phyloP scores from a whole-genome alignment of 2,329 filamentous ascomycete species.

The Pseudocercospora pini-densiflorae region DNA sequence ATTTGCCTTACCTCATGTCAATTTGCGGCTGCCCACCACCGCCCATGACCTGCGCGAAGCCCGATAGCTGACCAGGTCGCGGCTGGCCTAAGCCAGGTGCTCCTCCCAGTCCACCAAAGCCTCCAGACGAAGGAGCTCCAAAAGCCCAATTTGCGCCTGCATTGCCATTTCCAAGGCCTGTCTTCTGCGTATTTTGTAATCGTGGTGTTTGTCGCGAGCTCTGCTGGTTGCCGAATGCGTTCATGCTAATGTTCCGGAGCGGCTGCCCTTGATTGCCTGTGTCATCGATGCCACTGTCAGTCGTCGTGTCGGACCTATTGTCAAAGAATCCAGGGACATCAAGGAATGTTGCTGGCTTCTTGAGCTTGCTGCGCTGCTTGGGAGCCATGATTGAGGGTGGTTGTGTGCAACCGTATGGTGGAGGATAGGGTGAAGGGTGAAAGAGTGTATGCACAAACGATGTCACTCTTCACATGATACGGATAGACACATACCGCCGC shows the following conservation, averaged over 20 bases:
- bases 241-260: slow-evolving; percentile 58
- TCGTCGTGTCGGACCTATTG: neutral
- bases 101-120: slow-evolving; percentile 35
- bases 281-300: slow-evolving; percentile 27
- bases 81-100: slow-evolving; percentile 19
- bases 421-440: neutral
- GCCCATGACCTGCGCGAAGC: slow-evolving; percentile 43
- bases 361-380: neutral
- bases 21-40: slow-evolving; percentile 39
- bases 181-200: slow-evolving; percentile 40
- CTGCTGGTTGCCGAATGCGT: slow-evolving; percentile 51
- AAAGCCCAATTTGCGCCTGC: slow-evolving; percentile 59
- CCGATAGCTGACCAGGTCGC: slow-evolving; percentile 37
- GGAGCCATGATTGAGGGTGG: neutral
- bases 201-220: slow-evolving; percentile 33
- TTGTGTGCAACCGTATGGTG: neutral
- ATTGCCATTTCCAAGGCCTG: slow-evolving; percentile 52
- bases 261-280: slow-evolving; percentile 40
- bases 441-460: neutral
- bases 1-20: slow-evolving; percentile 42
- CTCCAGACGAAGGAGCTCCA: slow-evolving; percentile 58
- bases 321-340: slow-evolving; percentile 6
- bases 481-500: slow-evolving; percentile 17
- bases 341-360: slow-evolving; percentile 1
- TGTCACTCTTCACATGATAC: neutral